Evolutionary conservation across 768 basidiomycete species (phyloP).

Genomic region (Clathrus columnatus): DNA sequence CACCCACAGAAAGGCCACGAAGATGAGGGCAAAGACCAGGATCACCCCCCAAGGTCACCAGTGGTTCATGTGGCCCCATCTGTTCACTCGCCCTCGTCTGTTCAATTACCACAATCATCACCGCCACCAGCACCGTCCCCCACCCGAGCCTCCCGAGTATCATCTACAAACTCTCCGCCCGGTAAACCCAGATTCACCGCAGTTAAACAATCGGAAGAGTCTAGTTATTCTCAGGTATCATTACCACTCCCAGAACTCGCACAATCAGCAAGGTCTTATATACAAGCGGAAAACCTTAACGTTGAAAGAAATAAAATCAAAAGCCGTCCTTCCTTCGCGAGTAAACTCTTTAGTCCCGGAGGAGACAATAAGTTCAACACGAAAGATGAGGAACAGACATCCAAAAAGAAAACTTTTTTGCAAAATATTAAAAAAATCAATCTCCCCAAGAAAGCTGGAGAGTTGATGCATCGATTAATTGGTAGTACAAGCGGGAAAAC

Average conservation of each 20-base stretch:
- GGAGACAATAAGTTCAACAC: conserved; percentile 32
- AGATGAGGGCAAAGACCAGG: conserved; percentile 12
- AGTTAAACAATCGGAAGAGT: not conserved
- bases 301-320: conserved; percentile 58
- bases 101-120: too few species aligned
- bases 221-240: conserved; percentile 16
- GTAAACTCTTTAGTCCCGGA: conserved; percentile 36
- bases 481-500: conserved; percentile 46
- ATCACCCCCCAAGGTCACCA: too few species aligned
- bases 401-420: conserved; percentile 35
- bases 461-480: conserved; percentile 58
- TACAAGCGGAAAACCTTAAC: conserved; percentile 41
- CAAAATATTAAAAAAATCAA: conserved; percentile 7
- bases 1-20: conserved; percentile 16
- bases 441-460: conserved; percentile 41
- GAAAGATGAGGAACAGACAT: conserved; percentile 44
- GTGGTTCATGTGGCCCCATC: too few species aligned
- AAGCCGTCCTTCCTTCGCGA: conserved; percentile 52
- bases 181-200: conserved; percentile 1
- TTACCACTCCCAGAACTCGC: conserved; percentile 43
- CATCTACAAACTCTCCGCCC: conserved; percentile 4
- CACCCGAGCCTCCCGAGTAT: too few species aligned
- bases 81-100: too few species aligned
- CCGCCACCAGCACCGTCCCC: too few species aligned
- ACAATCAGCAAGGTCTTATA: conserved; percentile 64